phyloP scores from a whole-genome alignment of 2,329 filamentous ascomycete species.

The Phaeosphaeriaceae sp. region DNA sequence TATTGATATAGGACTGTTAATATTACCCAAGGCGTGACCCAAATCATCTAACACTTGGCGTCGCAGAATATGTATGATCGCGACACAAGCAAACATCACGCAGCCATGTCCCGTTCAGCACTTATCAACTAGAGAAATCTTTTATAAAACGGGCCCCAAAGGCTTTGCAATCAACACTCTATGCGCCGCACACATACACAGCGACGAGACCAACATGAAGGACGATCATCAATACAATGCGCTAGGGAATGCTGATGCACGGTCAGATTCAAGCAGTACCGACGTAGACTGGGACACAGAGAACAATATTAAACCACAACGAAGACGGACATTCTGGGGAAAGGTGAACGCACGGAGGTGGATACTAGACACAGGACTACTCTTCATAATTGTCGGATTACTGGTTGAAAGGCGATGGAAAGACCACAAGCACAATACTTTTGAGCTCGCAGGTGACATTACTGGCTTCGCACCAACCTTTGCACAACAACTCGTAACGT shows the following conservation, averaged over 20 bases:
- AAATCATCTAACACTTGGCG: constrained; percentile 31
- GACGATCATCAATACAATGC: constrained; percentile 31
- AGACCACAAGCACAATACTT: constrained; percentile 16
- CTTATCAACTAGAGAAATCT: neutral
- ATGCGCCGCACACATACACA: constrained; percentile 14
- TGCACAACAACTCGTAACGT: constrained; percentile 38
- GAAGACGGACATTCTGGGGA: constrained; percentile 17
- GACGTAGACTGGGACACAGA: constrained; percentile 36
- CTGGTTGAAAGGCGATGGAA: constrained; percentile 34
- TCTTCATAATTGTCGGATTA: constrained; percentile 37
- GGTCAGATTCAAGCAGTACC: constrained; percentile 33
- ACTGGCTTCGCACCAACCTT: constrained; percentile 45
- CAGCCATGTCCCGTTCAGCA: neutral
- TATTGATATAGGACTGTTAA: neutral
- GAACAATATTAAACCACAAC: constrained; percentile 5
- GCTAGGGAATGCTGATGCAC: constrained; percentile 25
- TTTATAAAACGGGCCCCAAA: neutral
- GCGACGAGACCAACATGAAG: constrained; percentile 19
- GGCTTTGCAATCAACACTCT: constrained; percentile 12
- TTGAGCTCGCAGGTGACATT: constrained; percentile 38
- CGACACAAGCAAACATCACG: constrained; percentile 5
- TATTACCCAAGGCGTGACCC: neutral
- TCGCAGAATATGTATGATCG: constrained; percentile 31
- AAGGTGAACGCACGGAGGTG: constrained; percentile 28
- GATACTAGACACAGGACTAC: constrained; percentile 36